Evolutionary conservation across 176 grass and related monocot genomes (phyloP).

Genomic region (Bromus sterilis): DNA sequence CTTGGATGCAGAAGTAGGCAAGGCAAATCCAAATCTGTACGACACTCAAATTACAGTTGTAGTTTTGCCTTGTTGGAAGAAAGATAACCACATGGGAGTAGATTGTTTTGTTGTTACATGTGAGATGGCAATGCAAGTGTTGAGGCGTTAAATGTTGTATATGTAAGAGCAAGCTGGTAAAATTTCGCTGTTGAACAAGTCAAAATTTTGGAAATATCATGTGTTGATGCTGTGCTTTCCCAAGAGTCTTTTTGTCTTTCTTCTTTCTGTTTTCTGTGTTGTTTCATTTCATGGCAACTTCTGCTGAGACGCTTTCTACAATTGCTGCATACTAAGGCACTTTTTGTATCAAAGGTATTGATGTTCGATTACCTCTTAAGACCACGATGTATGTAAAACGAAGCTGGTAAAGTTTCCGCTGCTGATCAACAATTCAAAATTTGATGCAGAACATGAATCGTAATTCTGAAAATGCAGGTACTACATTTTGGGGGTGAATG

Average conservation of each 20-base stretch:
- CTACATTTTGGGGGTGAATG: too few relatives aligned
- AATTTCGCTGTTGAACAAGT: background rate
- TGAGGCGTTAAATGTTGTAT: conserved; percentile 24
- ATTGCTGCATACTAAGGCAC: too few relatives aligned
- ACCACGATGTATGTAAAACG: too few relatives aligned
- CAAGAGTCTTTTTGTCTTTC: background rate
- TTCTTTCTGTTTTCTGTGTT: background rate
- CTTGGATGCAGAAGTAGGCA: background rate
- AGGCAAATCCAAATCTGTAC: background rate
- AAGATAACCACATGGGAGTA: background rate
- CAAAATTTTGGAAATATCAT: background rate
- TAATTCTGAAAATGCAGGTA: too few relatives aligned
- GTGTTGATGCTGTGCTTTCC: background rate
- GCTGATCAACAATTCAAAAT: too few relatives aligned
- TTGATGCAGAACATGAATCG: too few relatives aligned
- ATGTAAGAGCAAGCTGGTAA: conserved; percentile 24
- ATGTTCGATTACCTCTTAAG: too few relatives aligned
- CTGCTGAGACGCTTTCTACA: too few relatives aligned
- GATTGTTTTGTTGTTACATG: background rate
- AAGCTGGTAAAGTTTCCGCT: too few relatives aligned
- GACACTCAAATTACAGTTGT: background rate
- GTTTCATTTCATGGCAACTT: background rate
- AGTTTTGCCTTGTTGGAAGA: background rate
- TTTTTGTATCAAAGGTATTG: too few relatives aligned
- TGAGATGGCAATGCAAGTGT: background rate